Evolutionary conservation across 2,329 filamentous ascomycete species (phyloP).

Genomic region (Cladobotryum mycophilum): DNA sequence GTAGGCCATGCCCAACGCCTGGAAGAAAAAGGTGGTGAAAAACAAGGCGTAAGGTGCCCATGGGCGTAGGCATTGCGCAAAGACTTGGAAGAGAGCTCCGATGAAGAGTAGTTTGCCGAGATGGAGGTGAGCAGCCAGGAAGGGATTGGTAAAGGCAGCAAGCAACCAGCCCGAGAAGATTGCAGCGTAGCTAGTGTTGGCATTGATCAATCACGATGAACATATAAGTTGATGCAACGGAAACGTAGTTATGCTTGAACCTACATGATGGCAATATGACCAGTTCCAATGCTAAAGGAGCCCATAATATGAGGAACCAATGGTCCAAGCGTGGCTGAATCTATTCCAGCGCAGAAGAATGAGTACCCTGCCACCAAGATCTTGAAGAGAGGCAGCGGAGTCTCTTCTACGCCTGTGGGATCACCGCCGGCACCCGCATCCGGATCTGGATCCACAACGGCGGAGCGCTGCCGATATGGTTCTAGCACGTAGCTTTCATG

Average conservation of each 20-base stretch:
- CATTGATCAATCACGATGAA: no score
- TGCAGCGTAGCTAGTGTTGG: slow-evolving; percentile 6
- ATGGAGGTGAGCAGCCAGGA: slow-evolving; percentile 7
- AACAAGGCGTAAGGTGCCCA: slow-evolving; percentile 11
- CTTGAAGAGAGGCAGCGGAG: slow-evolving; percentile 1
- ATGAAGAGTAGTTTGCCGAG: slow-evolving; percentile 6
- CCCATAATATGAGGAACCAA: slow-evolving; percentile 8
- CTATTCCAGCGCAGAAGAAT: slow-evolving; percentile 11
- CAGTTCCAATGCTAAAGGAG: slow-evolving; percentile 10
- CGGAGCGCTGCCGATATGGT: no score
- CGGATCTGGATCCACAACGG: no score
- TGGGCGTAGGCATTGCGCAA: slow-evolving; percentile 10
- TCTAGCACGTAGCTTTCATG: no score
- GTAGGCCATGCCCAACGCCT: slow-evolving; percentile 9
- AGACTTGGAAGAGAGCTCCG: slow-evolving; percentile 8
- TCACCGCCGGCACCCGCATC: no score
- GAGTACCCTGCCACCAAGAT: slow-evolving; percentile 5
- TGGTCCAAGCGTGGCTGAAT: slow-evolving; percentile 10
- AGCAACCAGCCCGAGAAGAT: slow-evolving; percentile 13
- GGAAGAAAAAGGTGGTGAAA: slow-evolving; percentile 7
- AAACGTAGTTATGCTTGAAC: not conserved
- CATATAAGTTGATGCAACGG: no score
- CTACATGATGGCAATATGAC: slow-evolving; percentile 10
- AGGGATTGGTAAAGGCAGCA: slow-evolving; percentile 9
- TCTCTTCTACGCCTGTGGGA: no score